Conservation (phyloP, 768 basidiomycete species). For the Rhizopogon vulgaris region DNA sequence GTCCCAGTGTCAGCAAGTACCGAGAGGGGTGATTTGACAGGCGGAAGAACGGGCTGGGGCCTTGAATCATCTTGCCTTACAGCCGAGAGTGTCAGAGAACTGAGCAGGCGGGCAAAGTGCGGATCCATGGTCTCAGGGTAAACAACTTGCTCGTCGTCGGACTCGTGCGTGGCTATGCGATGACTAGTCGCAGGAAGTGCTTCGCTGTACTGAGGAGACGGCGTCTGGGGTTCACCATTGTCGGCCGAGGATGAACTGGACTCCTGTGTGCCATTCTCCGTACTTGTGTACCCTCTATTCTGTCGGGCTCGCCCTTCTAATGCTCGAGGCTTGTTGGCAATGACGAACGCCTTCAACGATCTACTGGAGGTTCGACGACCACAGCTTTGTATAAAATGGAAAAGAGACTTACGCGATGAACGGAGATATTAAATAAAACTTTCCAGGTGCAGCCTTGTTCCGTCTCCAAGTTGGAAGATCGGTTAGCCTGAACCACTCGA, state of each 20-base stretch:
- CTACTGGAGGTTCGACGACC: conserved; percentile 10
- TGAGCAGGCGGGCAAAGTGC: conserved; percentile 64
- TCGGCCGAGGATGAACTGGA: conserved; percentile 65
- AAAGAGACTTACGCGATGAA: conserved; percentile 68
- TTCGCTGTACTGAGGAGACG: conserved; percentile 52
- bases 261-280: conserved; percentile 42
- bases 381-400: background rate
- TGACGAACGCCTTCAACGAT: conserved; percentile 58
- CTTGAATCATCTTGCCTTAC: conserved; percentile 23
- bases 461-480: conserved; percentile 94
- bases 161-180: conserved; percentile 21
- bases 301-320: conserved; percentile 32
- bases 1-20: conserved; percentile 2
- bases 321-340: conserved; percentile 51
- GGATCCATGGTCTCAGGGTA: conserved; percentile 46
- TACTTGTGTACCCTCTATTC: conserved; percentile 12
- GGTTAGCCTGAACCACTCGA: conserved; percentile 88
- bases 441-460: conserved; percentile 60
- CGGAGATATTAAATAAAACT: conserved; percentile 93
- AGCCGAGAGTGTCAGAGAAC: conserved; percentile 54
- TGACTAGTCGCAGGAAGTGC: conserved; percentile 22
- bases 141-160: conserved; percentile 24
- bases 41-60: conserved; percentile 2
- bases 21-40: conserved; percentile 1
- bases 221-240: conserved; percentile 55